Conservation (phyloP, 179 eudicot genomes). For the Beta corolliflora region DNA sequence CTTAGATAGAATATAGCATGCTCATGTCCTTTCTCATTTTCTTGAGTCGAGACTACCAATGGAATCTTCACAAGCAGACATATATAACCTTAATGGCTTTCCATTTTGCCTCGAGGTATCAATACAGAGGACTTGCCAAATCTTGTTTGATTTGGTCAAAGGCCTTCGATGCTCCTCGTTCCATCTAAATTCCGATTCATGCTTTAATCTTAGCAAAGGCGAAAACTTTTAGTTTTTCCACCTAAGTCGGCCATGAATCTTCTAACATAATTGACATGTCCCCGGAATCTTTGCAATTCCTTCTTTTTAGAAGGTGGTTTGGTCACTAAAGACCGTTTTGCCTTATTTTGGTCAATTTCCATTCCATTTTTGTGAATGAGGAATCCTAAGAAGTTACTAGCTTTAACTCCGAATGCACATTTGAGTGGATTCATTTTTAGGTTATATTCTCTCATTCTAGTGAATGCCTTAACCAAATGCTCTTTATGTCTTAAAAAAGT, state of each 20-base stretch:
- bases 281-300: neutral
- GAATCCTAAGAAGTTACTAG: neutral
- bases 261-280: neutral
- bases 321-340: neutral
- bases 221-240: neutral
- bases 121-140: neutral
- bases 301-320: neutral
- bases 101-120: neutral
- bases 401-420: neutral
- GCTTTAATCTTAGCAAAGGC: too few species aligned
- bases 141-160: too few species aligned
- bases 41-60: neutral
- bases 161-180: too few species aligned
- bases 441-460: neutral
- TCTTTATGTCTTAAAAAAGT: neutral
- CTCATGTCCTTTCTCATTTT: too few species aligned
- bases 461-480: neutral
- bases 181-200: neutral
- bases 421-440: neutral
- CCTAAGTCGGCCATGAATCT: neutral
- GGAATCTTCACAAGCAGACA: neutral
- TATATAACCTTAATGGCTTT: neutral
- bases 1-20: too few species aligned
- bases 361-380: neutral
- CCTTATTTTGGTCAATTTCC: neutral